phyloP scores from a whole-genome alignment of 2,329 filamentous ascomycete genomes.

The Colletotrichum spaethianum region DNA sequence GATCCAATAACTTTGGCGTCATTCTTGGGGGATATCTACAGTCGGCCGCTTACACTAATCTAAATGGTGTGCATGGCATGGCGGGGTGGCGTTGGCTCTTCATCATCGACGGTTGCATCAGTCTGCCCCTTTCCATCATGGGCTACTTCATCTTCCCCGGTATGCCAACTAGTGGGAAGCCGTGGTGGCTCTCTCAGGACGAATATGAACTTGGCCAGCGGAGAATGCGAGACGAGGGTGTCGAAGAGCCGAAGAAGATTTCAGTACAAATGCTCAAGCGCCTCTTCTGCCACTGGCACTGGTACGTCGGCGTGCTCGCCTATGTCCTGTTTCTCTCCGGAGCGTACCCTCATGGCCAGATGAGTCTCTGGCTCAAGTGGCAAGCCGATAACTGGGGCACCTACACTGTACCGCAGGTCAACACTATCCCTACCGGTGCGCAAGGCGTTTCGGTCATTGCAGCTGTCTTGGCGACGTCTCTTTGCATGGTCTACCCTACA shows the following conservation, averaged over 20 bases:
- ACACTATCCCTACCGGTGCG: conserved; percentile 44
- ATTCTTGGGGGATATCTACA: conserved; percentile 51
- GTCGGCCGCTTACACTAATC: conserved; percentile 61
- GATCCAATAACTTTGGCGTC: conserved; percentile 46
- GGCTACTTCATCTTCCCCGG: conserved; percentile 63
- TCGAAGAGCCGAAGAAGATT: conserved; percentile 43
- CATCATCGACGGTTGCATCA: conserved; percentile 69
- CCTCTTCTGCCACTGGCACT: conserved; percentile 46
- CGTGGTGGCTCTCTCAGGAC: conserved; percentile 50
- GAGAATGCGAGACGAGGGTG: conserved; percentile 45
- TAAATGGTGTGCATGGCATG: conserved; percentile 62
- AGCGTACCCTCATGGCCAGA: conserved; percentile 41
- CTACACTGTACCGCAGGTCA: conserved; percentile 44
- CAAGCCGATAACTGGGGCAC: conserved; percentile 40
- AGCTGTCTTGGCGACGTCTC: conserved; percentile 46
- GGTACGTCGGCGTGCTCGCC: conserved; percentile 44
- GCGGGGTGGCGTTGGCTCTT: conserved; percentile 68
- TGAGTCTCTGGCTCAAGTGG: conserved; percentile 44
- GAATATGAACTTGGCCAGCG: conserved; percentile 53
- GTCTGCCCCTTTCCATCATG: conserved; percentile 64
- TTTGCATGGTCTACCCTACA: conserved; percentile 52
- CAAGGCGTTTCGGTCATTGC: conserved; percentile 48
- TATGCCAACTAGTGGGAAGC: conserved; percentile 54
- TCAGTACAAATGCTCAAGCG: conserved; percentile 45
- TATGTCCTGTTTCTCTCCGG: conserved; percentile 44